Base-by-base conservation (phyloP, 768 basidiomycete genomes). In the Agaricus blazei region DNA sequence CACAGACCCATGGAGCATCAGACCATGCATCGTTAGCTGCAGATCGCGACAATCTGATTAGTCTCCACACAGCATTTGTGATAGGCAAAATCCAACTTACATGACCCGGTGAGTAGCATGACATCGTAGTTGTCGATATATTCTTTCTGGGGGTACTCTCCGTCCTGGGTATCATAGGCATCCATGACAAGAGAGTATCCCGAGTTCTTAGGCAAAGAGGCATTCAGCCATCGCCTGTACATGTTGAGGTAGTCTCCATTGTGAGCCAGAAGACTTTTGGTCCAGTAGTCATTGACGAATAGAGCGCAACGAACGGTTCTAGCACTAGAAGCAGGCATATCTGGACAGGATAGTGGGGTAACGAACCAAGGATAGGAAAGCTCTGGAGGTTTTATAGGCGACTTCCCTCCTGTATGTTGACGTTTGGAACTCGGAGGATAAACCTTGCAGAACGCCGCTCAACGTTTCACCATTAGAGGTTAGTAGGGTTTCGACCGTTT, bases 71-170 rank as follows among this genome's bases (percentile, higher is more conserved):
- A 11, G 11, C 7, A 34, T 11, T 29, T 29, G 27, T 5, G 44
- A 45, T 9, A 12, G 12, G 7, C 24, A 46, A 53, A 8, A 19
- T 19, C 9, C 7, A 36, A 27, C 42, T 9, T 27, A 95, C 93
- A 83, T 11, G 91, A 91, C 0, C 95, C 95, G 0, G 87, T 89
- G 57, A 95, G 74, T 54, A 97, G 70, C 24, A 98, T 70, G 0
- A 77, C 90, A 56, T 87, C 80, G 63, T 88, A 92, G 3, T 70
- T 65, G 27, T 79, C 76, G 19, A 85, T 65, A 29, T 66, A 61
- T 11, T 71, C 74, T n/a, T 78, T 72, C 0, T 69, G 45, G 0
- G 94, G 94, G 58, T 89, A 91, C 55, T 76, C 72, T 23, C 74
- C 59, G 6, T 27, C 11, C 15, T 81, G 74, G 26, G 92, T 90